Evolutionary conservation across 2,329 filamentous ascomycete genomes (phyloP), one percentile per base, ranked within the genome.

Genomic region (Neopestalotiopsis sp.): DNA sequence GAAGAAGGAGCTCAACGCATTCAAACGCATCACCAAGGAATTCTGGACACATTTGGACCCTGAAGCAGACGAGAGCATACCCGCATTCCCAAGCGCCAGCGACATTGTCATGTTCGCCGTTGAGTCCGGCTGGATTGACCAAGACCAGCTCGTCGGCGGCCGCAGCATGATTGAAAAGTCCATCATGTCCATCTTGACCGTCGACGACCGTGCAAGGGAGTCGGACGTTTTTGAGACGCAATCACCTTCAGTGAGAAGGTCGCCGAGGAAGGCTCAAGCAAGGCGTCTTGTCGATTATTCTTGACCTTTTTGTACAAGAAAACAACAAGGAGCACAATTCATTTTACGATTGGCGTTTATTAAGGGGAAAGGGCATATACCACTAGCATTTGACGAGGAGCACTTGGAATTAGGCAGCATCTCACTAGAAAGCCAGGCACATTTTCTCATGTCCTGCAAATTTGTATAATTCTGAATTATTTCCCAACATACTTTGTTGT

Each of bases 51-150:
- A 89, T 66, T 75, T 91, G 38, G 79, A 89, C 72, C 86, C 87
- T 0, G 82, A 85, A 1, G 86, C 87, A 1, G 81, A 80, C 28
- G 79, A 81, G 5, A 77, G 76, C 12, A 76, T 86, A 4, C 83
- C 87, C 7, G 84, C 84, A 40, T 90, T 90, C 72, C 82, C 82
- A 2, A 85, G 84, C 62, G 87, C 88, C 1, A 87, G 83, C 13
- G 88, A 89, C 69, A 81, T 89, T 20, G 85, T 90, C 40, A 80
- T 83, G 64, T 90, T 88, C 73, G 86, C 86, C 3, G 81, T 88
- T 12, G 88, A 90, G 76, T 82, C 85, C 1, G 87, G 86, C 5
- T 90, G 88, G 88, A 78, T 90, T 59, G 82, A 80, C 1, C 83
- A 86, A 72, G 82, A 82, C 20, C 87, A 90, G 76, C 75, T 90